Evolutionary conservation across 2,329 filamentous ascomycete genomes (phyloP), one percentile per base, ranked within the genome.

Genomic region (Ascochyta rabiei): DNA sequence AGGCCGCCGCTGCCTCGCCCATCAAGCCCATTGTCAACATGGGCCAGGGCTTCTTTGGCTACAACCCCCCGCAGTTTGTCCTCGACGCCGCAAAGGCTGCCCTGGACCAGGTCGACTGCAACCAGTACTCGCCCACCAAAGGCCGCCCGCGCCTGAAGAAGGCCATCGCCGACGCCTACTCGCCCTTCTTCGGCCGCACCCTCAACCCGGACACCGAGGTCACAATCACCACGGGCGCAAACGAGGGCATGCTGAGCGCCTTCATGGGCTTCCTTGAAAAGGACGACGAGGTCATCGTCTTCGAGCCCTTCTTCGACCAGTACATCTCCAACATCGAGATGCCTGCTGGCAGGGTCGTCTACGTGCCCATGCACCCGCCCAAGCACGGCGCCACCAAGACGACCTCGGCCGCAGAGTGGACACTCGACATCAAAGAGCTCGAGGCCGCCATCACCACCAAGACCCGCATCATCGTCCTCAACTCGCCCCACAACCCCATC

Each of bases 291-390:
- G 95, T 97, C 62, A 97, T 99, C 63, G 85, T 99, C 52, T 97
- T 99, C 74, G 95, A 99, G 79, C 95, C 95, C 10, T 99, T 97
- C 79, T 99, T 98, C 74, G 95, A 99, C 77, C 95, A 99, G 87
- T 96, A 98, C 75, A 96, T 99, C 64, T 92, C 89, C 81, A 99
- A 99, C 77, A 98, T 99, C 61, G 90, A 97, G 76, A 98, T 99
- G 93, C 88, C 95, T 0, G 95, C 95, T 46, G 95, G 95, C 63
- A 96, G 89, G 73, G 91, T 98, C 61, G 89, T 93, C 65, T 98
- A 97, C 72, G 93, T 98, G 21, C 93, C 95, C n/a, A 82, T 99
- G 73, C 90, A 95, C 59, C 93, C 95, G 24, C 95, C 95, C 9
- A 82, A 84, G 60, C 87, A 91, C 40, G 95, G 95, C 45, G 89